Conservation (phyloP, 129 eudicot genomes). For the Centella asiatica region DNA sequence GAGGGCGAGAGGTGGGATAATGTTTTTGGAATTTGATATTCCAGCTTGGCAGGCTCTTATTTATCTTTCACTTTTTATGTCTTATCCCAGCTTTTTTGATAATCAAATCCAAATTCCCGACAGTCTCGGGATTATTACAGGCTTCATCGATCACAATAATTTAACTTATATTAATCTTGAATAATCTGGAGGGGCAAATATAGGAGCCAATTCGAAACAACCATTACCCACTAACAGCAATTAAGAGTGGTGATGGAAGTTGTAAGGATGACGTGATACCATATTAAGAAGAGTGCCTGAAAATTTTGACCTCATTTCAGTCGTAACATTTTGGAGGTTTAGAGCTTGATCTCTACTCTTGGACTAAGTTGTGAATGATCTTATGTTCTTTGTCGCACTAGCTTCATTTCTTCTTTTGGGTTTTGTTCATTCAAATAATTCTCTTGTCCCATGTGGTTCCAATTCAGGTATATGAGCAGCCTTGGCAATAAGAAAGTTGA, state of each 20-base stretch:
- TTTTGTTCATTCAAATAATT: not conserved
- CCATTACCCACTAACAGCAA: too few relatives aligned
- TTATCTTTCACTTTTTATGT: too few relatives aligned
- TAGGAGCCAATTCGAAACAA: not conserved
- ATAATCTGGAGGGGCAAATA: not conserved
- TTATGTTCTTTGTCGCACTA: not conserved
- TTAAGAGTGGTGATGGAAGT: too few relatives aligned
- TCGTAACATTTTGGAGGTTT: too few relatives aligned
- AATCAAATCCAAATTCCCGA: too few relatives aligned
- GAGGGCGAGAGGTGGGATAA: too few relatives aligned
- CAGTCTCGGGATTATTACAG: too few relatives aligned
- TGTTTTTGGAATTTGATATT: too few relatives aligned
- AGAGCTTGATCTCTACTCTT: not conserved
- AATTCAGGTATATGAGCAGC: conserved; percentile 81
- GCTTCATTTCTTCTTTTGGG: conserved; percentile 5
- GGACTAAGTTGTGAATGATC: not conserved
- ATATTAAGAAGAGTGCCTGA: conserved; percentile 1
- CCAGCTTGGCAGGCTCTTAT: too few relatives aligned
- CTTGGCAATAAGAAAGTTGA: conserved; percentile 93
- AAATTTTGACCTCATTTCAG: not conserved
- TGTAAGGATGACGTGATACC: not conserved
- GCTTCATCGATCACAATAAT: not conserved
- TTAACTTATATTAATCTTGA: not conserved
- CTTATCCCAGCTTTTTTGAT: too few relatives aligned
- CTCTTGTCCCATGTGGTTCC: not conserved